Base-by-base conservation (phyloP, 257 asterid species). In the Solanum medicagineum region DNA sequence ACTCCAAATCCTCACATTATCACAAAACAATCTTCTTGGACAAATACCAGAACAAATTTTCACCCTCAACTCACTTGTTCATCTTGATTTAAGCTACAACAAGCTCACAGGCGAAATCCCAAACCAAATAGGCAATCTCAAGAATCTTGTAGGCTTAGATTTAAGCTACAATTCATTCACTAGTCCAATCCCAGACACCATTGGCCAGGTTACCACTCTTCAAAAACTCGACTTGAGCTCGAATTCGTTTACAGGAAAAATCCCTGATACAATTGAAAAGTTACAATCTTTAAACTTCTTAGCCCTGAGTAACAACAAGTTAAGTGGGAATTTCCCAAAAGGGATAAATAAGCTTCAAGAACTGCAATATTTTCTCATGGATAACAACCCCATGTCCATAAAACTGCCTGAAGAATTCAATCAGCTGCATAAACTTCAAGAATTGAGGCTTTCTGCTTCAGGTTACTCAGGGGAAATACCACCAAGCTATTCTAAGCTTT, bases 221-320 rank as follows among this genome's bases (percentile, higher is more conserved):
- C 97, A 95, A 81, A 95, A 95, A 91, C 94, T 95, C 10, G 98
- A 95, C 74, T 85, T 95, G 55, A 95, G 98, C 89, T 94, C 97
- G 9, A 95, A 95, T 77, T 83, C 86, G 1, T 91, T 95, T 84
- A 81, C 89, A 2, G 98, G 98, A 84, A 84, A 22, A 77, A 86
- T 95, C n/a, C 98, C 98, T 0, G 89, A 86, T 13, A 87, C 90
- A 51, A 65, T 95, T 13, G 75, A 49, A 40, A 73, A 87, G 11
- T 93, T 95, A 2, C 81, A 86, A 36, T 90, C 96, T 81, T 53
- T 94, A 84, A 90, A 63, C 86, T 95, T 95, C 92, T 81, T 95
- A 80, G 98, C 98, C 9, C 53, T 94, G 62, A 94, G 98, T 90
- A 93, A 84, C 90, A 95, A 95, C 63, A 84, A 86, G 56, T 24